Percentiles rank a stretch among this genome's conserved stretches.
phyloP scores from a whole-genome alignment of 352 stramenopile species.

The Plasmopara viticola region DNA sequence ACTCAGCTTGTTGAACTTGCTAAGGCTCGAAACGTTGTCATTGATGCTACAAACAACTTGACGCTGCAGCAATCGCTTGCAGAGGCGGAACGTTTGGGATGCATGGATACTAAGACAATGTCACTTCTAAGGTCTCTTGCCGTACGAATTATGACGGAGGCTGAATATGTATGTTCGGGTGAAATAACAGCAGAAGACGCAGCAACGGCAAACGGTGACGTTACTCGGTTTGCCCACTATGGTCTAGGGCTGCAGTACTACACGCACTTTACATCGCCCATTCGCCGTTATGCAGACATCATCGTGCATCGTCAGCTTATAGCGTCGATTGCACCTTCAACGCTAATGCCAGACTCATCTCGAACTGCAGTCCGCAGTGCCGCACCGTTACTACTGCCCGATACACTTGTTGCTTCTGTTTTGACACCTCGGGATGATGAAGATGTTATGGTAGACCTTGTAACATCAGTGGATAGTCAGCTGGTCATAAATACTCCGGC shows the following conservation, averaged over 20 bases:
- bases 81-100: conserved; percentile 44
- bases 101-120: conserved; percentile 75
- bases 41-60: conserved; percentile 77
- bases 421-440: conserved; percentile 42
- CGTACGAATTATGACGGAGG: conserved; percentile 92
- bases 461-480: conserved; percentile 57
- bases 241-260: conserved; percentile 86
- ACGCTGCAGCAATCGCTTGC: conserved; percentile 74
- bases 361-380: neutral
- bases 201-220: conserved; percentile 35
- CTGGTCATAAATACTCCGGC: conserved; percentile 23
- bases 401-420: conserved; percentile 53
- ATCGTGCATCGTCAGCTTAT: conserved; percentile 89
- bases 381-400: conserved; percentile 25
- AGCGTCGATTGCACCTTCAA: conserved; percentile 32
- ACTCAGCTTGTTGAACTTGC: conserved; percentile 66
- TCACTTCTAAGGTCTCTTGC: conserved; percentile 90
- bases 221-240: conserved; percentile 78
- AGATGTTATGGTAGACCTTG: conserved; percentile 59
- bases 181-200: conserved; percentile 33
- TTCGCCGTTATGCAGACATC: conserved; percentile 87
- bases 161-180: conserved; percentile 87
- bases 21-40: conserved; percentile 57
- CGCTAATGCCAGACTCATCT: neutral
- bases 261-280: conserved; percentile 90